Evolutionary conservation across 768 basidiomycete species (phyloP).

Genomic region (Boletus subcaerulescens): DNA sequence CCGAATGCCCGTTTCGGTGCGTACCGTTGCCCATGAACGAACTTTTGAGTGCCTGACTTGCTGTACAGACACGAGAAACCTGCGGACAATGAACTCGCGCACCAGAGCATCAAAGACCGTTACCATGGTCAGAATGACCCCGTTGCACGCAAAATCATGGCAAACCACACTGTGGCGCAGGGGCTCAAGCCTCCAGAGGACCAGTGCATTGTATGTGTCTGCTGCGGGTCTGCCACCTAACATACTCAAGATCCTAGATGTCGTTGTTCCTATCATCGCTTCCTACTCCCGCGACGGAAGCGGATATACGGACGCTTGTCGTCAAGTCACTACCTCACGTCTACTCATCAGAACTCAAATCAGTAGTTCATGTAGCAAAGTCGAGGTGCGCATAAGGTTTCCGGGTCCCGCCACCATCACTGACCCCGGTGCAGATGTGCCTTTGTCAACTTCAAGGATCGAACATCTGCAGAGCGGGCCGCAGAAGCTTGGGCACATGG

Average conservation of each 20-base stretch:
- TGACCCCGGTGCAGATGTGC: slow-evolving; percentile 63
- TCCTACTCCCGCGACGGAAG: slow-evolving; percentile 66
- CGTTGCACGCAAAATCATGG: slow-evolving; percentile 88
- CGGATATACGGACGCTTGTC: slow-evolving; percentile 69
- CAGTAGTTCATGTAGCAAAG: slow-evolving; percentile 82
- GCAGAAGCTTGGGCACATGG: slow-evolving; percentile 91
- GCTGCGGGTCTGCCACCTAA: neutral
- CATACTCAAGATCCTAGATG: slow-evolving; percentile 46
- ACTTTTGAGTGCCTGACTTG: neutral
- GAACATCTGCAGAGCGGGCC: slow-evolving; percentile 79
- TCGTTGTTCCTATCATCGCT: slow-evolving; percentile 84
- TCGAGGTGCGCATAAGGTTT: slow-evolving; percentile 48
- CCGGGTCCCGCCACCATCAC: neutral
- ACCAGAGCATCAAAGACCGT: slow-evolving; percentile 93
- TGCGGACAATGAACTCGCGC: slow-evolving; percentile 73
- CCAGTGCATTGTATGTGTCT: slow-evolving; percentile 64
- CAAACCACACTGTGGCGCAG: slow-evolving; percentile 71
- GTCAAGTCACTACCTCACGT: slow-evolving; percentile 63
- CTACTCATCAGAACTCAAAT: slow-evolving; percentile 67
- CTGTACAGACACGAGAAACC: slow-evolving; percentile 80
- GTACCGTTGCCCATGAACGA: slow-evolving; percentile 12
- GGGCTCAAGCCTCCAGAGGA: slow-evolving; percentile 93
- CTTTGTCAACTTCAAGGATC: slow-evolving; percentile 89
- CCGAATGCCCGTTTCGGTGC: slow-evolving; percentile 86
- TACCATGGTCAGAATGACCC: slow-evolving; percentile 93